phyloP scores from a whole-genome alignment of 2,329 filamentous ascomycete species.

The Colletotrichum viniferum region DNA sequence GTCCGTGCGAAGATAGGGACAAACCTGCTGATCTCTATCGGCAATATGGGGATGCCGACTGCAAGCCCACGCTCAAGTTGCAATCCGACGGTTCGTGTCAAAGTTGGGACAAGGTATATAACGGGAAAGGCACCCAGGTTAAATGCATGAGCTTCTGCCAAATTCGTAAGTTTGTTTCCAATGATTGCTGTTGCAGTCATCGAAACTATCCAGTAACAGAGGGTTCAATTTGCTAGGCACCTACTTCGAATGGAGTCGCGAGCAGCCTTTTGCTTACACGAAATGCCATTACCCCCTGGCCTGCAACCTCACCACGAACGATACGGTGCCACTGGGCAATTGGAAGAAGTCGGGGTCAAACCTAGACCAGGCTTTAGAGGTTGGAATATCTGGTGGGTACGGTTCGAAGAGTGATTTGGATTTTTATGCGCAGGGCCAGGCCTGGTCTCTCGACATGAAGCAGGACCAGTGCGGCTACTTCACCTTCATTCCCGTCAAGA shows the following conservation, averaged over 20 bases:
- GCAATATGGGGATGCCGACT: not conserved
- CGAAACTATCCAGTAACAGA: not conserved
- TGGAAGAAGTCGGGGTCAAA: not conserved
- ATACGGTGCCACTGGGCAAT: constrained; percentile 36
- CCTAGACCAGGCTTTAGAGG: constrained; percentile 23
- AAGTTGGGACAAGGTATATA: not conserved
- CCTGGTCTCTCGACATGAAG: not conserved
- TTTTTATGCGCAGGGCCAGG: not conserved
- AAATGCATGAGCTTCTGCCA: not conserved
- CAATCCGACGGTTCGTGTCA: not conserved
- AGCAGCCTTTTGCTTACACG: constrained; percentile 39
- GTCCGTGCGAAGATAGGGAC: not conserved
- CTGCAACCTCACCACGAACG: constrained; percentile 30
- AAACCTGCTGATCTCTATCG: not conserved
- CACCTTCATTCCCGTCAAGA: constrained; percentile 17
- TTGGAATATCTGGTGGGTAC: constrained; percentile 23
- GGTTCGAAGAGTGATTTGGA: not conserved
- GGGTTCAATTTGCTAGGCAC: not conserved
- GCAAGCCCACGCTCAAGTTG: not conserved
- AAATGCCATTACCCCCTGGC: constrained; percentile 35
- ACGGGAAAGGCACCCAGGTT: not conserved
- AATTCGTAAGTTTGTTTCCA: not conserved
- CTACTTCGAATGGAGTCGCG: constrained; percentile 29
- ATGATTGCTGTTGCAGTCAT: fast-evolving
- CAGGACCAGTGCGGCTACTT: constrained; percentile 22